Evolutionary conservation across 164 flowering plant genomes (phyloP), one percentile per base, ranked within the genome.

Genomic region (Taxillus chinensis): DNA sequence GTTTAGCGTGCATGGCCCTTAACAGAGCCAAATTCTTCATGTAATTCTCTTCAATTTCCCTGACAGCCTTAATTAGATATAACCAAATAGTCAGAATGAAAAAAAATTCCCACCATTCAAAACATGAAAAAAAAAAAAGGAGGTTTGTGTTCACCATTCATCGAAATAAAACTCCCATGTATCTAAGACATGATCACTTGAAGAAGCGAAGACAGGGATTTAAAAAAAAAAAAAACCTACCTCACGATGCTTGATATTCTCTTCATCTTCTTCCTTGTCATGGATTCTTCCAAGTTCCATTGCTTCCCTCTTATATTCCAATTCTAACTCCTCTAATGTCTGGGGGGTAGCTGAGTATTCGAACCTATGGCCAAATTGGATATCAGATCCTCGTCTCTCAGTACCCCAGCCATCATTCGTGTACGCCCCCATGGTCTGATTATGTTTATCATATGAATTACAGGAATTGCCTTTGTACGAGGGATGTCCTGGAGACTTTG

Each of bases 231-330:
- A 27, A 27, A 27, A 27, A 27, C 27, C 27, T 83, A 95, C 99
- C 99, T 91, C 96, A 39, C 96, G 86, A 71, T 95, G 93, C 80
- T 80, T 89, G 79, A 77, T 73, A 72, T 87, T 91, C 74, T 95
- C 99, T 67, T 87, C 96, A 76, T 95, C 99, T 79, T 87, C 96
- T 76, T 91, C 96, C 75, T 81, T 86, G 67, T 95, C 93, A 66
- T 89, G 87, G 62, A 81, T 74, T 67, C 70, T 80, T 50, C 74
- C 87, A 68, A 95, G 90, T 64, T 95, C 90, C 78, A 79, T 77
- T 41, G 88, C 89, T 74, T 91, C 96, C 73, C 82, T 83, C 73
- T 79, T 83, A 74, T 76, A 89, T 67, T 91, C 93, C 78, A 86
- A 63, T 71, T 95, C 99, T 63, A 95, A 59, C 57, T 91, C 96